These are phyloP conservation scores for Xeromyces bisporus DNA, from an alignment of 495 filamentous ascomycete genomes.

Conservation along the genomic window DNA sequence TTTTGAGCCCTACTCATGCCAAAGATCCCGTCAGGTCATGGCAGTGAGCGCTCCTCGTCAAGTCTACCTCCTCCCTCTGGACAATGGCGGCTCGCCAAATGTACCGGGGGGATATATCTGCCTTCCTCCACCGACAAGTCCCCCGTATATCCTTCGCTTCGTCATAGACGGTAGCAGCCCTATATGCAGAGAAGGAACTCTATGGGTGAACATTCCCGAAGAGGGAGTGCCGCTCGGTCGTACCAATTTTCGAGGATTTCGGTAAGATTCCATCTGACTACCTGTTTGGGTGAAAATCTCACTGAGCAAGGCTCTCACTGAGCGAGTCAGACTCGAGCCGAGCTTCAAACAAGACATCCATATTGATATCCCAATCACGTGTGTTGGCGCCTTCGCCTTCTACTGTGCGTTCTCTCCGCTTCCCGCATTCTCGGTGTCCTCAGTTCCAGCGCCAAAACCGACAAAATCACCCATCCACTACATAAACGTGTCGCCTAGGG, in stretches of 20 bases:
- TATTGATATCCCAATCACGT: conserved; percentile 69
- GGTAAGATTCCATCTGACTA: no score
- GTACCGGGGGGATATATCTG: conserved; percentile 83
- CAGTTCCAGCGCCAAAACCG: conserved; percentile 31
- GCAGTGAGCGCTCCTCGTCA: conserved; percentile 23
- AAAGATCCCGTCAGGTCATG: background rate
- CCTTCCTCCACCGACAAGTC: conserved; percentile 54
- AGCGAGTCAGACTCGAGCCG: conserved; percentile 70
- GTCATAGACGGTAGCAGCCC: conserved; percentile 91
- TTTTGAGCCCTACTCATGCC: background rate
- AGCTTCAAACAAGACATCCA: conserved; percentile 85
- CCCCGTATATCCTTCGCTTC: conserved; percentile 68
- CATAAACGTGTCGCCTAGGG: conserved; percentile 78
- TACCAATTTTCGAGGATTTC: conserved; percentile 65
- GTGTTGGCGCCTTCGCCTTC: conserved; percentile 86
- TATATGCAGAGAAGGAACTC: conserved; percentile 78
- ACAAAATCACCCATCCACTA: conserved; percentile 64
- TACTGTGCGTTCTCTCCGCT: conserved; percentile 86
- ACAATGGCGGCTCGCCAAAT: conserved; percentile 82
- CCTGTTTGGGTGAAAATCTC: no score
- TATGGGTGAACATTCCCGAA: conserved; percentile 90
- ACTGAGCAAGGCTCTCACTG: no score
- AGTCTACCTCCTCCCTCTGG: conserved; percentile 76
- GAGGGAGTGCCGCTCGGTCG: conserved; percentile 57
- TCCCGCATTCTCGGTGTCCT: conserved; percentile 51